Evolutionary conservation across 108 stramenopile genomes (phyloP).

Genomic region (Schizochytrium sp.): DNA sequence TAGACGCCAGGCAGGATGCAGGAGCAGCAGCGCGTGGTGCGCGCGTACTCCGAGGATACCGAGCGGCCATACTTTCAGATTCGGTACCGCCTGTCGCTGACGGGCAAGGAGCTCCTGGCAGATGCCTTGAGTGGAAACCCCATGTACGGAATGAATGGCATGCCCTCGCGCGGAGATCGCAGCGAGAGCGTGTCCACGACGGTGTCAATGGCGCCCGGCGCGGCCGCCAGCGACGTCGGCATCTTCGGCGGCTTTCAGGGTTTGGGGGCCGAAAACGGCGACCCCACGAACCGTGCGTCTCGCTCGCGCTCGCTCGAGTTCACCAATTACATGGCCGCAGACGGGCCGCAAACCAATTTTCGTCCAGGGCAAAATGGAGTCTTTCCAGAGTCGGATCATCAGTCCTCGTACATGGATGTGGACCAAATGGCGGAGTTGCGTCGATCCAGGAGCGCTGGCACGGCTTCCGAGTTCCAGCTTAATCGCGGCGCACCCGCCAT

Average conservation of each 20-base stretch:
- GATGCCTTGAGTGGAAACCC: neutral
- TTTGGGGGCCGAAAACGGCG: neutral
- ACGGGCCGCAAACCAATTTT: neutral
- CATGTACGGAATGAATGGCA: neutral
- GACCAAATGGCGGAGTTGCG: neutral
- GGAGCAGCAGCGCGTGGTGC: neutral
- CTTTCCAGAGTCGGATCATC: neutral
- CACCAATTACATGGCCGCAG: neutral
- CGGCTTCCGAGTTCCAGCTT: neutral
- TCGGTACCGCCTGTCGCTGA: neutral
- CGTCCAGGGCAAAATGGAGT: neutral
- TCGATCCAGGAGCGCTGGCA: neutral
- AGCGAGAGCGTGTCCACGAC: conserved; percentile 18
- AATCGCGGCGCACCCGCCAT: conserved; percentile 11
- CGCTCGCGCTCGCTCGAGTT: neutral
- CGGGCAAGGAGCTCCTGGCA: neutral
- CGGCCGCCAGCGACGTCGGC: neutral
- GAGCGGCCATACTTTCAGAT: conserved; percentile 13
- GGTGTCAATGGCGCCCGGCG: neutral
- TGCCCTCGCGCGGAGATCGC: neutral
- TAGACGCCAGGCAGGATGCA: neutral
- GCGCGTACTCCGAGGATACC: neutral
- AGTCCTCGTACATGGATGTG: neutral
- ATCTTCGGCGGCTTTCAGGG: neutral
- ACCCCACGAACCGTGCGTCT: neutral